Evolutionary conservation across 108 stramenopile genomes (phyloP), one percentile per base, ranked within the genome.

Genomic region (Cyclotella choctawhatcheeana): DNA sequence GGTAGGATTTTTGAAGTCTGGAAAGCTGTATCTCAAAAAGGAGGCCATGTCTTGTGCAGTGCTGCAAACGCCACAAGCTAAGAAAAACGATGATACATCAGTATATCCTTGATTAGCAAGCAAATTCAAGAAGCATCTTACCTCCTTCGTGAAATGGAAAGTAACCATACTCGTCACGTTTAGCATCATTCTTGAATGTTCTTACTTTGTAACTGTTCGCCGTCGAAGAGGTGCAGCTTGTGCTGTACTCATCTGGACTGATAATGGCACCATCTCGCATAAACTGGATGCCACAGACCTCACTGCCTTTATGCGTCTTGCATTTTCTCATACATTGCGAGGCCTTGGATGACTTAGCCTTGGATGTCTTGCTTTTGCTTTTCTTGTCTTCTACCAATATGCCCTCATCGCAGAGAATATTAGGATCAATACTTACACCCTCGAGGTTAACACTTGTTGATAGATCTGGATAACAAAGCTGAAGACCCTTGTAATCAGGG

Each of bases 41-140:
- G 59, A 50, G 16, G 59, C 70, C 31, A 71, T 34, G 40, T 71
- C 70, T 61, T 71, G 35, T 22, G 70, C 40, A 17, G 70, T 61
- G 44, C 70, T 71, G 31, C 70, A 71, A 29, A 48, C 58, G 5
- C 70, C 70, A 45, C 70, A 71, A 61, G 44, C 70, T 68, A n/a
- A n/a, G n/a, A n/a, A n/a, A n/a, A n/a, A n/a, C n/a, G n/a, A n/a
- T n/a, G n/a, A n/a, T n/a, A n/a, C n/a, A n/a, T n/a, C n/a, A n/a
- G n/a, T n/a, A n/a, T n/a, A n/a, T n/a, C n/a, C n/a, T n/a, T n/a
- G n/a, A n/a, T n/a, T n/a, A n/a, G n/a, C n/a, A n/a, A n/a, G n/a
- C n/a, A n/a, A n/a, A n/a, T n/a, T n/a, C n/a, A n/a, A n/a, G n/a
- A n/a, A n/a, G n/a, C n/a, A n/a, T 51, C 67, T 68, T 25, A 68